phyloP scores from a whole-genome alignment of 2,329 filamentous ascomycete genomes.

The Talaromyces sp. region DNA sequence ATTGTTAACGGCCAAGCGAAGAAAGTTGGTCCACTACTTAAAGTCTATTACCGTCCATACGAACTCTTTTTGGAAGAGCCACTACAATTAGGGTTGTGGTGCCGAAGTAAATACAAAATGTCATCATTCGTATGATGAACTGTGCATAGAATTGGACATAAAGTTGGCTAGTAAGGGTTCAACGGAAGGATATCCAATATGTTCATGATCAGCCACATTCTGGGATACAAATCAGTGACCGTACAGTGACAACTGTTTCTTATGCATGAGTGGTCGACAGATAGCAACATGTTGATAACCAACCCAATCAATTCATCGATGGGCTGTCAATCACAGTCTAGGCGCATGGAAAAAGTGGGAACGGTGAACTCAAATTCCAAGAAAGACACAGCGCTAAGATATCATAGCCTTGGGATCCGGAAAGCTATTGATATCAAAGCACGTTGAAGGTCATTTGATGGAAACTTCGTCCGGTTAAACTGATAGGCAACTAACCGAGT shows the following conservation, averaged over 20 bases:
- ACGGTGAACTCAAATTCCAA: neutral
- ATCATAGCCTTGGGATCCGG: neutral
- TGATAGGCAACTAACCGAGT: neutral
- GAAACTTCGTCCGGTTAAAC: conserved; percentile 4
- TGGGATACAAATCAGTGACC: conserved; percentile 10
- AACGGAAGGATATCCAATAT: neutral
- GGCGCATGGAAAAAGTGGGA: neutral
- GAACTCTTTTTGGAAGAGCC: neutral
- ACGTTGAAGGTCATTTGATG: conserved; percentile 6
- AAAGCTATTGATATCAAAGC: neutral
- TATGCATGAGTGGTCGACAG: neutral
- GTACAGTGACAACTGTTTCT: neutral
- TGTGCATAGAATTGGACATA: neutral
- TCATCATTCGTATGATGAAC: neutral
- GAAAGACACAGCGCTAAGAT: neutral
- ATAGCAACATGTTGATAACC: neutral
- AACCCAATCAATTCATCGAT: neutral
- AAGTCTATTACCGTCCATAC: neutral
- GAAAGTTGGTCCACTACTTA: neutral
- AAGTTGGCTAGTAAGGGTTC: neutral
- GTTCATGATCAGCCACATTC: conserved; percentile 14
- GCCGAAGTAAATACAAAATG: neutral
- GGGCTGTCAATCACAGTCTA: conserved; percentile 3
- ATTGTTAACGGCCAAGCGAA: neutral
- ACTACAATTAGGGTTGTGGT: neutral